phyloP scores from a whole-genome alignment of 371 early-diverging fungal genomes.

The Apophysomyces ossiformis region DNA sequence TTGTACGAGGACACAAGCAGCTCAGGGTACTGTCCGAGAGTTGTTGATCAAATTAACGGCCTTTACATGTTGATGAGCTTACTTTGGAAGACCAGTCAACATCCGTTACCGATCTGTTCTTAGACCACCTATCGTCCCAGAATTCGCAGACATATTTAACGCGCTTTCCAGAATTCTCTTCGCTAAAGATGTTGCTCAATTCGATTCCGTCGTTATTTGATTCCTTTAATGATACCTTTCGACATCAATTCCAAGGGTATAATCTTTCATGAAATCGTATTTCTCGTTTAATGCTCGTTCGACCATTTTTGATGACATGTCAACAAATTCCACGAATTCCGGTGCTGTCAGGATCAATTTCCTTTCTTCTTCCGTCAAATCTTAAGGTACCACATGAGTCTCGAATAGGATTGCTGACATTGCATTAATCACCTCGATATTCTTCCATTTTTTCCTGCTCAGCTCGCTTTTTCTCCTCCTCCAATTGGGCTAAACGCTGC shows the following conservation, averaged over 20 bases:
- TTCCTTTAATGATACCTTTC: conserved; percentile 49
- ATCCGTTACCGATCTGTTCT: conserved; percentile 88
- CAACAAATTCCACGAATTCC: conserved; percentile 87
- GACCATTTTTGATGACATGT: conserved; percentile 82
- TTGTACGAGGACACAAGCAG: conserved; percentile 88
- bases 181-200: conserved; percentile 31
- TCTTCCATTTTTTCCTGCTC: conserved; percentile 58
- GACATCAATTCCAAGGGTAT: conserved; percentile 74
- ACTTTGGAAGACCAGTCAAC: conserved; percentile 92
- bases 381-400: conserved; percentile 37
- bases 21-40: conserved; percentile 74
- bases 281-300: conserved; percentile 90
- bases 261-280: conserved; percentile 94
- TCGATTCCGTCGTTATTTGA: background rate
- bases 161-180: conserved; percentile 69
- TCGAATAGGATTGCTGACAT: background rate
- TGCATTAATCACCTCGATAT: conserved; percentile 29
- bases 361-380: conserved; percentile 84
- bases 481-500: conserved; percentile 58
- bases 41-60: background rate
- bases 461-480: conserved; percentile 62
- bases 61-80: conserved; percentile 5
- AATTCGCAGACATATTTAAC: conserved; percentile 76
- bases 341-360: conserved; percentile 71
- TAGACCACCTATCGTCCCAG: conserved; percentile 82